Evolutionary conservation across 176 grass and related monocot genomes (phyloP).

Genomic region (Ensete glaucum): DNA sequence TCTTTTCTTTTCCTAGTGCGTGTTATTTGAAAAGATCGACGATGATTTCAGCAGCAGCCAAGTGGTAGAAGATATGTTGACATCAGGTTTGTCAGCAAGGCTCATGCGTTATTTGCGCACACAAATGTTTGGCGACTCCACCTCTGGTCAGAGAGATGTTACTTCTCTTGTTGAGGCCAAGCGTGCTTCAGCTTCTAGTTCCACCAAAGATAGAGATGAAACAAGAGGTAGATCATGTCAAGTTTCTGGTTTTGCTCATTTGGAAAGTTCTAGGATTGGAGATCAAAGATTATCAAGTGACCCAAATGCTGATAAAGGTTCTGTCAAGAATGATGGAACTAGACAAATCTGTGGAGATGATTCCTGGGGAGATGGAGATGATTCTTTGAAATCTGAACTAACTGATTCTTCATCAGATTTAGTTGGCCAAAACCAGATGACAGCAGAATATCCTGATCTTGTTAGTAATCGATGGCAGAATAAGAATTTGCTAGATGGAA

Average conservation of each 20-base stretch:
- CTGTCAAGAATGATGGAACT: slow-evolving; percentile 24
- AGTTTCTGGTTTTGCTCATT: slow-evolving; percentile 29
- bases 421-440: slow-evolving; percentile 10
- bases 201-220: slow-evolving; percentile 51
- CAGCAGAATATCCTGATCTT: slow-evolving; percentile 27
- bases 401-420: slow-evolving; percentile 37
- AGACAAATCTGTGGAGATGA: slow-evolving; percentile 35
- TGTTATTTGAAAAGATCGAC: neutral
- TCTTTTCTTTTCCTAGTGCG: slow-evolving; percentile 12
- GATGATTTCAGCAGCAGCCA: slow-evolving; percentile 36
- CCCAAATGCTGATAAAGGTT: slow-evolving; percentile 25
- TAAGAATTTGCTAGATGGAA: slow-evolving; percentile 30
- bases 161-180: slow-evolving; percentile 44
- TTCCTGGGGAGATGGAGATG: slow-evolving; percentile 29
- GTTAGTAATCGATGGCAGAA: slow-evolving; percentile 21
- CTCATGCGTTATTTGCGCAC: slow-evolving; percentile 82
- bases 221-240: slow-evolving; percentile 48
- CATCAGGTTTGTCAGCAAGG: slow-evolving; percentile 66
- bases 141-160: slow-evolving; percentile 46
- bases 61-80: slow-evolving; percentile 77
- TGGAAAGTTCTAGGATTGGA: slow-evolving; percentile 30
- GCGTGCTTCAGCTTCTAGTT: slow-evolving; percentile 22
- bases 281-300: slow-evolving; percentile 24
- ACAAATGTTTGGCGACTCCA: slow-evolving; percentile 52
- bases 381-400: slow-evolving; percentile 22